phyloP scores from a whole-genome alignment of 108 stramenopile genomes.

The Cyclotella cryptica region DNA sequence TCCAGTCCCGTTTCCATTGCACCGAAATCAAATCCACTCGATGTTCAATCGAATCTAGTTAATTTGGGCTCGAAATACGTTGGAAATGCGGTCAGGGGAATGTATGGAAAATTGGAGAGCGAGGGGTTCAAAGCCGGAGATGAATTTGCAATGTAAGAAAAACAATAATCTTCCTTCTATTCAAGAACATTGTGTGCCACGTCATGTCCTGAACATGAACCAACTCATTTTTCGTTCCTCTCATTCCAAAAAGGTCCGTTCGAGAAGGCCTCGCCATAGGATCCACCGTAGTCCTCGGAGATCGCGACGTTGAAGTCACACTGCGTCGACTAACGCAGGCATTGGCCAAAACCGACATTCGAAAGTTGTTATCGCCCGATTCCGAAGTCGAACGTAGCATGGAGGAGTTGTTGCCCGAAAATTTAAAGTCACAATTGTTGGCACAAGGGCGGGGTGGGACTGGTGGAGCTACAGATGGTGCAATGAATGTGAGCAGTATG shows the following conservation, averaged over 20 bases:
- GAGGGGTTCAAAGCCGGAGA: conserved; percentile 65
- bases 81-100: conserved; percentile 46
- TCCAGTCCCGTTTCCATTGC: conserved; percentile 12
- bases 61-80: conserved; percentile 50
- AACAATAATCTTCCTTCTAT: too few species aligned
- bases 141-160: conserved; percentile 45
- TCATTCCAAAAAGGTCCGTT: conserved; percentile 20
- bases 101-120: conserved; percentile 57
- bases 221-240: too few species aligned
- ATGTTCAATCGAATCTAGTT: conserved; percentile 39
- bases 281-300: conserved; percentile 60
- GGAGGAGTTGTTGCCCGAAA: conserved; percentile 41
- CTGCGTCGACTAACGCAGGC: conserved; percentile 49
- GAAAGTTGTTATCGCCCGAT: conserved; percentile 40
- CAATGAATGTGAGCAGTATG: conserved; percentile 6
- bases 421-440: conserved; percentile 32
- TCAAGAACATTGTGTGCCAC: too few species aligned
- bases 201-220: too few species aligned
- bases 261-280: conserved; percentile 54
- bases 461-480: neutral
- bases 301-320: conserved; percentile 64
- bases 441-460: conserved; percentile 5
- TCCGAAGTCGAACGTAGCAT: conserved; percentile 52
- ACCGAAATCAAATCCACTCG: conserved; percentile 35
- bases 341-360: conserved; percentile 50